Evolutionary conservation across 306 rosid species (phyloP).

Genomic region (Dalbergia oliveri): DNA sequence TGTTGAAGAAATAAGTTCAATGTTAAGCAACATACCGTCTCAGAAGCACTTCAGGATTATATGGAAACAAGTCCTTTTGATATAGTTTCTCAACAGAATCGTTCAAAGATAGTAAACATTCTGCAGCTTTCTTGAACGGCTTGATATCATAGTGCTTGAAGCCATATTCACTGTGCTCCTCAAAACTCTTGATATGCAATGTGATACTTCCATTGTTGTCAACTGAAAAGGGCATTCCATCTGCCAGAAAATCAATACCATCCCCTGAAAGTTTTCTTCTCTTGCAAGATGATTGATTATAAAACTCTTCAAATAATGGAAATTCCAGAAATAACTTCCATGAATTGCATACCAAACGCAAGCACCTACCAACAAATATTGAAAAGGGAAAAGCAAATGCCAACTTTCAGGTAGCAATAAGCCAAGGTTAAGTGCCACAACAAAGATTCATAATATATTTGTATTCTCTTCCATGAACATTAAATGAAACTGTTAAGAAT

Average conservation of each 20-base stretch:
- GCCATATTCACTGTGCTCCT: conserved; percentile 45
- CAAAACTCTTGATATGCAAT: conserved; percentile 39
- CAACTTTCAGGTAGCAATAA: conserved; percentile 33
- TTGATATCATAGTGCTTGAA: conserved; percentile 39
- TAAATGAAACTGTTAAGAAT: not conserved
- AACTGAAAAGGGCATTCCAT: conserved; percentile 37
- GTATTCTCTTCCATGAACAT: conserved; percentile 7
- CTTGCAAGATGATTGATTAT: conserved; percentile 62
- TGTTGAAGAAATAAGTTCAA: conserved; percentile 35
- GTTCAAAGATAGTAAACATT: conserved; percentile 74
- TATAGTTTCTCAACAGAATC: conserved; percentile 82
- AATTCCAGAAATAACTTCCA: conserved; percentile 67
- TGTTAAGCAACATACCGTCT: conserved; percentile 57
- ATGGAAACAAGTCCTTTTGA: conserved; percentile 81
- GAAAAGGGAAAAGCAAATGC: conserved; percentile 40
- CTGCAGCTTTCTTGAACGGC: conserved; percentile 63
- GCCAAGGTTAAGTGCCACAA: conserved; percentile 25
- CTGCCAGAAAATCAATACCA: conserved; percentile 39
- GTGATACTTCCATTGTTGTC: conserved; percentile 40
- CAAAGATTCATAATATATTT: not conserved
- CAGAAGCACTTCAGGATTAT: conserved; percentile 78
- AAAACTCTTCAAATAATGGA: conserved; percentile 49
- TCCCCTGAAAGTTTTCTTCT: conserved; percentile 61
- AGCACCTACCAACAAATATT: conserved; percentile 61
- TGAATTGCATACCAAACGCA: conserved; percentile 68